phyloP scores from a whole-genome alignment of 306 rosid species.

The Pachyrhizus erosus region DNA sequence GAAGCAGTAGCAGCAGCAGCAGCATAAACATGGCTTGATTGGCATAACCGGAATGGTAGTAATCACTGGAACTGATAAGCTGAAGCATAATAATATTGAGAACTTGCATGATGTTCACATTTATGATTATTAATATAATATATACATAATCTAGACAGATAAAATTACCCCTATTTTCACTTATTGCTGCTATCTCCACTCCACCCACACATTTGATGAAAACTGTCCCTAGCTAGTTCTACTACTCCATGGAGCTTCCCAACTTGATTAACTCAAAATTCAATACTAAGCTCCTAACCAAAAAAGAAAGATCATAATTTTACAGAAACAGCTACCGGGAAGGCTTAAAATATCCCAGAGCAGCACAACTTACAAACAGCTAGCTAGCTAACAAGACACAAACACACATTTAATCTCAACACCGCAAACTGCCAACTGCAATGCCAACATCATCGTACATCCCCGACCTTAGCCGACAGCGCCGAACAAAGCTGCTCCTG shows the following conservation, averaged over 20 bases:
- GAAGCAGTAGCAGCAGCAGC: too few species aligned
- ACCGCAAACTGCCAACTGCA: neutral
- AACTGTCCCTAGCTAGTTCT: constrained; percentile 44
- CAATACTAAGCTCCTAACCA: constrained; percentile 47
- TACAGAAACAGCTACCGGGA: constrained; percentile 60
- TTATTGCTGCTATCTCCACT: constrained; percentile 13
- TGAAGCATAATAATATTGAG: constrained; percentile 29
- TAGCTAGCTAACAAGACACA: constrained; percentile 3
- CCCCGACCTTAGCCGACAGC: constrained; percentile 67
- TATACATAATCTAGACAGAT: constrained; percentile 38
- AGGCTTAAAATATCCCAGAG: constrained; percentile 70
- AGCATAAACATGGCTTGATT: too few species aligned
- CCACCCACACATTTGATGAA: constrained; percentile 24
- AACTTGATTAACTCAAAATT: constrained; percentile 46
- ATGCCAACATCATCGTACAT: constrained; percentile 40
- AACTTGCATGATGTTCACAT: constrained; percentile 39
- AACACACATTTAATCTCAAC: neutral
- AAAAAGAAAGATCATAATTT: constrained; percentile 35
- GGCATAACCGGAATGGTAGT: neutral
- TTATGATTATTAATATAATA: constrained; percentile 39
- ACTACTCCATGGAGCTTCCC: constrained; percentile 49
- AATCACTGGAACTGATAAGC: neutral
- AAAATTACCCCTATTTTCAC: constrained; percentile 32
- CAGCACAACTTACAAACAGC: constrained; percentile 31
- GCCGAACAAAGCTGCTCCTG: constrained; percentile 88